Base-by-base conservation (phyloP, 2,329 filamentous ascomycete species). In the Lasiodiplodia gonubiensis region DNA sequence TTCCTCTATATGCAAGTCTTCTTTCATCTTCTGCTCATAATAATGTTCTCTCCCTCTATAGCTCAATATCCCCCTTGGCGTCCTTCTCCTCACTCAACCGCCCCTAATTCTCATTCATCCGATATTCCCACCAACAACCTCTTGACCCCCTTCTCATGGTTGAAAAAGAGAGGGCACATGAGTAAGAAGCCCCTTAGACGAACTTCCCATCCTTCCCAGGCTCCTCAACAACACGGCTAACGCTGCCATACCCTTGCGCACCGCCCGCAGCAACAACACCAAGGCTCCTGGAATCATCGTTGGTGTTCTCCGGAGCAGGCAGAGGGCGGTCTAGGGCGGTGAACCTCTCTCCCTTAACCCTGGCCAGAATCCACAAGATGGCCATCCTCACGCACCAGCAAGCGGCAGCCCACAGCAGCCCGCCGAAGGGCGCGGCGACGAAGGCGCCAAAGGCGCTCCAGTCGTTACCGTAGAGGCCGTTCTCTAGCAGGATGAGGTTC, bases 361-460 rank as follows among this genome's bases (percentile, higher is more conserved):
- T 90, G 12, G 90, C 86, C 70, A 80, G 72, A 30, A 84, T 68
- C 72, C 83, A 92, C 71, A 89, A 86, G 63, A 86, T 85, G 0
- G 79, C 76, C 49, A 94, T 77, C 33, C 92, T 85, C 51, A 89
- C 72, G 25, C 16, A 73, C 83, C 42, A 91, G 84, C 5, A 90
- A 90, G 2, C 85, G 51, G 89, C 84, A 0, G 88, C 90, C 86
- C 90, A 94, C 39, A 94, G 79, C 21, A 94, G 74, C 25, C 90
- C 90, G 1, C 92, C 92, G 2, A 94, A 79, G 0, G 92, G 92
- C 0, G 92, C 92, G 11, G 90, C 91, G 4, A 94, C 89, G 73
- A 94, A 95, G 4, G 92, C 91, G 39, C 83, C 92, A 77, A 95
- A 95, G 1, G 86, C 90, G 70, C 88, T 90, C 92, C 92, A 95